A percentile compares a stretch with the other conserved stretches of the same genome.
These are phyloP conservation scores for Ogataea hybrid DNA, from an alignment of 1,139 yeast species.

Conservation along the genomic window DNA sequence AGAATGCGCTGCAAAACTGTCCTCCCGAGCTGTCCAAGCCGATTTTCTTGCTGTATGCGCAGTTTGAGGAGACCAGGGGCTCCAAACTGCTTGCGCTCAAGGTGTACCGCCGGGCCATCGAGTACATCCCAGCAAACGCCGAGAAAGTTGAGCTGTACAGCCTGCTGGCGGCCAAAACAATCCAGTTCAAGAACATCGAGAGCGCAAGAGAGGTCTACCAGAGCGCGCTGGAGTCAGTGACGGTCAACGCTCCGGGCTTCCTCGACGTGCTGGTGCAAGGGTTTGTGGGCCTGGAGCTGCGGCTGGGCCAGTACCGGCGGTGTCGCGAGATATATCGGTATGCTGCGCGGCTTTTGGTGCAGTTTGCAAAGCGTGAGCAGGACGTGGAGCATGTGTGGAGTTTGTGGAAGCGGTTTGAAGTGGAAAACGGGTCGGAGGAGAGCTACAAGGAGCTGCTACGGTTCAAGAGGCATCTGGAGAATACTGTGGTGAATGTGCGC, in stretches of 20 bases:
- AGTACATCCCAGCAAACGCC: slow-evolving; percentile 30
- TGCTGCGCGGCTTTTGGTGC: slow-evolving; percentile 43
- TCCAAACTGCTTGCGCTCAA: slow-evolving; percentile 42
- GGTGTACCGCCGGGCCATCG: slow-evolving; percentile 42
- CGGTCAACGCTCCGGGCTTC: slow-evolving; percentile 31
- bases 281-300: slow-evolving; percentile 40
- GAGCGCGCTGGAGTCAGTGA: slow-evolving; percentile 41
- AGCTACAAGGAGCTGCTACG: slow-evolving; percentile 76
- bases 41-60: slow-evolving; percentile 54
- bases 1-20: slow-evolving; percentile 52
- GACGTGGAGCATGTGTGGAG: slow-evolving; percentile 26
- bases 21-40: slow-evolving; percentile 49
- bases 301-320: slow-evolving; percentile 48
- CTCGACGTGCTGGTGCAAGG: slow-evolving; percentile 30
- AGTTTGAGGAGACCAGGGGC: slow-evolving; percentile 58
- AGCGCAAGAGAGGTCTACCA: slow-evolving; percentile 35
- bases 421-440: slow-evolving; percentile 65
- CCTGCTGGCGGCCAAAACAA: slow-evolving; percentile 23
- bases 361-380: slow-evolving; percentile 16
- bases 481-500: slow-evolving; percentile 21
- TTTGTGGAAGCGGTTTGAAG: slow-evolving; percentile 74
- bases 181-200: slow-evolving; percentile 23
- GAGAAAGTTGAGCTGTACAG: slow-evolving; percentile 37
- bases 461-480: slow-evolving; percentile 47
- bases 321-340: slow-evolving; percentile 59